Base-by-base conservation (phyloP, 768 basidiomycete genomes). In the Pisolithus sp. region DNA sequence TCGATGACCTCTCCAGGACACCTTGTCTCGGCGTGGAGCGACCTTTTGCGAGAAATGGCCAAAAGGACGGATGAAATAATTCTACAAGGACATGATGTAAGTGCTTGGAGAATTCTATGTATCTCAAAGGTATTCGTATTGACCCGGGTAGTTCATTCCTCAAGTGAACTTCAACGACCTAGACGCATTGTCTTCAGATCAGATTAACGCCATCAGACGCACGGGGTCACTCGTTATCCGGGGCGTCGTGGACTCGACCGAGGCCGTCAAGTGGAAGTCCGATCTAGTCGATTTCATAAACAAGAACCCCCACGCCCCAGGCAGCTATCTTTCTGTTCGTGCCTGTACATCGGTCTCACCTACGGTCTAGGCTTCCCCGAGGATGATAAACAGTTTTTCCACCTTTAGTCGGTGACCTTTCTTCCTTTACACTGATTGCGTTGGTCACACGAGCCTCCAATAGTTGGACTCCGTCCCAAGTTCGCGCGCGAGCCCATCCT, bases 351-450 rank as follows among this genome's bases (percentile, higher is more conserved):
- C 9, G n/a, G 53, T 24, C 15, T 13, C 20, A n/a, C n/a, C 3
- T 45, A 45, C 51, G 1, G 28, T 9, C 17, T 39, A 84, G 82
- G 83, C 17, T 49, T 73, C 30, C 83, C 85, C 0, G 72, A 54
- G 5, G 57, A 74, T n/a, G 68, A 87, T 57, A 85, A 82, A 48
- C 85, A 88, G 58, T 86, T 89, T 67, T 87, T 83, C 67, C 70
- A 81, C 59, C 77, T 88, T 46, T 87, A 86, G 85, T 85, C 57
- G 48, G 79, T 71, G 2, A 13, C 31, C 31, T 34, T 13, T 12
- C 2, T 7, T 48, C 39, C 36, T 34, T 18, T 13, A 10, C 8
- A 0, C 23, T 38, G 5, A 9, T 23, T 4, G 20, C n/a, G 2
- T 2, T 10, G 21, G 38, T 48, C 39, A 48, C 28, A 38, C 36